Percentiles rank a stretch among this genome's conserved stretches.
phyloP scores from a whole-genome alignment of 2,329 filamentous ascomycete species.

The Colletotrichum sidae region DNA sequence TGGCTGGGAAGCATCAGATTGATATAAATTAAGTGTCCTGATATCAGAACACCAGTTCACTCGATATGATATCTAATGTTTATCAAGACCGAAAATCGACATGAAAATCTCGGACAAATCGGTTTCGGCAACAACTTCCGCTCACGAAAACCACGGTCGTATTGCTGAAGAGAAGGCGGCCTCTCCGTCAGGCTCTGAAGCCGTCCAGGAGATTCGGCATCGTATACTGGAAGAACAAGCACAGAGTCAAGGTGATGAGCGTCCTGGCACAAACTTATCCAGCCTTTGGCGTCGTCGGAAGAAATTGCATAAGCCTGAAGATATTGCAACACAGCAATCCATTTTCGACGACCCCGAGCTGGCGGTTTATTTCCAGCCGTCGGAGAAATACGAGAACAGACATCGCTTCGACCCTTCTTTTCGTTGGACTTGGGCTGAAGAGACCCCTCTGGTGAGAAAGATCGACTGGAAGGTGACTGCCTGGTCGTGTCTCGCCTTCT shows the following conservation, averaged over 20 bases:
- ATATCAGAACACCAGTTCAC: too few species aligned
- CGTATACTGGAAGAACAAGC: constrained; percentile 16
- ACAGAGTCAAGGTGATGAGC: constrained; percentile 37
- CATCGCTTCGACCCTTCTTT: constrained; percentile 22
- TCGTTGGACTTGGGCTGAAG: constrained; percentile 8
- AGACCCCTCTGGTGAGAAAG: not conserved
- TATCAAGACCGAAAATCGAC: too few species aligned
- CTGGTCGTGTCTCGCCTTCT: constrained; percentile 12
- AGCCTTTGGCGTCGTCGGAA: constrained; percentile 38
- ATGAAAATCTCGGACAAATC: too few species aligned
- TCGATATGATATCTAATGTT: too few species aligned
- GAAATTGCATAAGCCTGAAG: constrained; percentile 32
- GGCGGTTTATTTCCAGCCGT: constrained; percentile 48
- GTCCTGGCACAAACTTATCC: constrained; percentile 35
- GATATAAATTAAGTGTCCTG: too few species aligned
- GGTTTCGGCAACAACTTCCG: not conserved
- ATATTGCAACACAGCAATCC: constrained; percentile 53
- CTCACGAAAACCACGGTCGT: not conserved
- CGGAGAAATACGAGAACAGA: constrained; percentile 39
- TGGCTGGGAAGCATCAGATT: too few species aligned
- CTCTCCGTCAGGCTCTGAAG: not conserved
- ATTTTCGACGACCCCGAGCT: constrained; percentile 57
- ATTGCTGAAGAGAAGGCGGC: not conserved
- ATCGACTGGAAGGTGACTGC: constrained; percentile 19
- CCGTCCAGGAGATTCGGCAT: constrained; percentile 2